phyloP scores from a whole-genome alignment of 345 rosid genomes.

The Eucalyptus rudis region DNA sequence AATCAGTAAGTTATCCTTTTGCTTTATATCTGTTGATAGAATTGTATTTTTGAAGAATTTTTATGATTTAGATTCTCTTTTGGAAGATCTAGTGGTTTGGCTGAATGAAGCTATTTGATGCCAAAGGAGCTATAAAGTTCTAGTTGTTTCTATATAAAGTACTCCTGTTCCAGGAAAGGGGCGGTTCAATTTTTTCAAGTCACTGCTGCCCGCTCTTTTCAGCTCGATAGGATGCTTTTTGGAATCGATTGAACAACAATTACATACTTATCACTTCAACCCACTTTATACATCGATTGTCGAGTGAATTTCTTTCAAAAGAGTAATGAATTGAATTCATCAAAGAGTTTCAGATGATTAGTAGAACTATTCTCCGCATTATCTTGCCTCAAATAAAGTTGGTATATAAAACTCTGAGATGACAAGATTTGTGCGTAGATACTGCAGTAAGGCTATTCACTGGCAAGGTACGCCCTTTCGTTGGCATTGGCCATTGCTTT shows the following conservation, averaged over 20 bases:
- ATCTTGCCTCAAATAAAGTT: too few species aligned
- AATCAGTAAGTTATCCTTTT: too few species aligned
- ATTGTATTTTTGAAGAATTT: not conserved
- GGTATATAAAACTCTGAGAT: too few species aligned
- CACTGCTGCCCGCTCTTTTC: not conserved
- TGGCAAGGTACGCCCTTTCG: not conserved
- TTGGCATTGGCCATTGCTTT: constrained; percentile 90
- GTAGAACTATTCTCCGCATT: not conserved
- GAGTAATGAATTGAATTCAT: not conserved
- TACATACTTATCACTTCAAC: not conserved
- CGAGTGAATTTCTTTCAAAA: not conserved
- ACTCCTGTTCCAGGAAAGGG: not conserved
- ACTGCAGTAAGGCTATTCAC: too few species aligned
- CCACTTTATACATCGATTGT: not conserved
- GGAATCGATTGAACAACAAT: not conserved
- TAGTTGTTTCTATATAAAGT: not conserved
- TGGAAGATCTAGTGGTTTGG: not conserved
- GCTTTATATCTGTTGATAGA: not conserved
- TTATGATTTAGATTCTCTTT: not conserved
- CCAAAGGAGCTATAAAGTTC: not conserved
- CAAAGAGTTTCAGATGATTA: not conserved
- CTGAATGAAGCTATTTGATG: not conserved
- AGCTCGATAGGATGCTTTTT: not conserved
- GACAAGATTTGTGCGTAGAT: too few species aligned
- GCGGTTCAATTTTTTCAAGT: not conserved